These are phyloP conservation scores for Aethionema arabicum DNA, from an alignment of 345 rosid species.

Conservation along the genomic window DNA sequence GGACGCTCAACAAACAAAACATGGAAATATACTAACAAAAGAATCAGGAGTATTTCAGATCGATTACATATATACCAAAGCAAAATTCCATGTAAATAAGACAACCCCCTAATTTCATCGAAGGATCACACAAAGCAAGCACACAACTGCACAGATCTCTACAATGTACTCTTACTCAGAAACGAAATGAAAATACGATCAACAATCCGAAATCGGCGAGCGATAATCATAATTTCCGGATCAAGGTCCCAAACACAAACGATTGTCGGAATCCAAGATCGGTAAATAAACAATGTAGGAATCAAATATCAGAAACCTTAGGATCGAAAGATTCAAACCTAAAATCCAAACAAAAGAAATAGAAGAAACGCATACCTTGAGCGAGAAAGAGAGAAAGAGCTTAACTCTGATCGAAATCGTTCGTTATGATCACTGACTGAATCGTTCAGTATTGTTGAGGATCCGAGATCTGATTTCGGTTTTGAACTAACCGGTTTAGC, in stretches of 20 bases:
- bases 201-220: conserved; percentile 4
- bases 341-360: conserved; percentile 10
- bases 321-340: conserved; percentile 8
- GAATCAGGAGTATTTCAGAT: conserved; percentile 1
- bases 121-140: conserved; percentile 2
- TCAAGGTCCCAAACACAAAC: conserved; percentile 12
- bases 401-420: neutral
- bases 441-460: neutral
- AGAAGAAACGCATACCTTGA: conserved; percentile 14
- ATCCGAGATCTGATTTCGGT: conserved; percentile 17
- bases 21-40: neutral
- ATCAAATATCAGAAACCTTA: neutral
- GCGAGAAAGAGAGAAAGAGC: conserved; percentile 1
- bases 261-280: conserved; percentile 13
- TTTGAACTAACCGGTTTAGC: conserved; percentile 24
- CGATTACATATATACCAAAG: neutral
- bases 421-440: conserved; percentile 2
- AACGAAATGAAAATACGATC: neutral
- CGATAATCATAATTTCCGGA: conserved; percentile 6
- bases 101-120: neutral
- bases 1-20: neutral
- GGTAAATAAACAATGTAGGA: conserved; percentile 25
- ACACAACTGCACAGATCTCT: conserved; percentile 23
- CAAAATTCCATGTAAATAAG: neutral
- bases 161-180: conserved; percentile 17